Conservation (phyloP, 495 filamentous ascomycete genomes). For the Neurospora discreta region DNA sequence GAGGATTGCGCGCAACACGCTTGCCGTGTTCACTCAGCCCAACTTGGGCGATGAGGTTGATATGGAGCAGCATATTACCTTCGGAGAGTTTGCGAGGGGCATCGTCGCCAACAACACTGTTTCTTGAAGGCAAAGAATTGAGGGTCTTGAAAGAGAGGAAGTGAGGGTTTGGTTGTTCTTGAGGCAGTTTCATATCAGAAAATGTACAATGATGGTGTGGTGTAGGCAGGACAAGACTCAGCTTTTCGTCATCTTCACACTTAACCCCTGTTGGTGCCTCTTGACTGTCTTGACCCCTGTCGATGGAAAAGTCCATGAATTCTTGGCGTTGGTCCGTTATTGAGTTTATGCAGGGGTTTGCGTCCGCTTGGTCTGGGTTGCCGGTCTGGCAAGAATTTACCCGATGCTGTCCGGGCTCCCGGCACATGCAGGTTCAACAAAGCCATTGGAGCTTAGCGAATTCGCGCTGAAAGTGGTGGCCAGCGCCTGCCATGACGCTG, state of each 20-base stretch:
- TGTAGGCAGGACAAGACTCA: background rate
- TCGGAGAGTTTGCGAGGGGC: constrained; percentile 79
- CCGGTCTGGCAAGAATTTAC: background rate
- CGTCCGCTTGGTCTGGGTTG: background rate
- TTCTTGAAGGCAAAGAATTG: constrained; percentile 7
- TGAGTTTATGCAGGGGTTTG: background rate
- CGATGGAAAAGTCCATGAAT: background rate
- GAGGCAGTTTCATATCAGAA: background rate
- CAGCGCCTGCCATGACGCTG: background rate
- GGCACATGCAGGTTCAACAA: background rate
- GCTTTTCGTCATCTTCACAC: background rate
- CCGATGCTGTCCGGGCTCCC: background rate
- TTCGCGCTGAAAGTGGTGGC: background rate
- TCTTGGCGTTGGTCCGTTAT: background rate
- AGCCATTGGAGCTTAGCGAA: background rate
- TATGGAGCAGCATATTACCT: constrained; percentile 54
- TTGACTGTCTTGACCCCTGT: background rate
- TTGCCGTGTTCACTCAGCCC: constrained; percentile 96
- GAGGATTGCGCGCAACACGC: constrained; percentile 74
- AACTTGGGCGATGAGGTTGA: constrained; percentile 83
- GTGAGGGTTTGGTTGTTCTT: background rate
- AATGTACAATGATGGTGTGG: background rate
- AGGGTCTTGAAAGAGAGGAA: background rate
- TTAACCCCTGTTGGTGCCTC: background rate
- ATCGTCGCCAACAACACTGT: constrained; percentile 73